Base-by-base conservation (phyloP, 108 stramenopile genomes). In the Fragilaria radians region DNA sequence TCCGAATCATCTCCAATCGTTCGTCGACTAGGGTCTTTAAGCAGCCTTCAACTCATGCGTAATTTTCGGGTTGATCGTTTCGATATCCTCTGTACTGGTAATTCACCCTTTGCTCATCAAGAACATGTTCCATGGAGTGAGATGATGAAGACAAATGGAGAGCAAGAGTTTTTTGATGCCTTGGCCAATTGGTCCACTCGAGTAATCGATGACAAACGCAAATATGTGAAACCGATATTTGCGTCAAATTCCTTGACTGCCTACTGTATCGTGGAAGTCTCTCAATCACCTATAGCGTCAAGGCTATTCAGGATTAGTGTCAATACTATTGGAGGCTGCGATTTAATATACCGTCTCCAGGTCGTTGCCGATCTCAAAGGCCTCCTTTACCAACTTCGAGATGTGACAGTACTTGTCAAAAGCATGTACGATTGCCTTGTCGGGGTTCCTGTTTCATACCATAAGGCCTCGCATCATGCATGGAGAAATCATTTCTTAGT, bases 41-140 rank as follows among this genome's bases (percentile, higher is more conserved):
- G 68, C 17, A 19, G 19, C 27, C 42, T 77, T 5, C 85, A 91
- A 55, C 55, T 78, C 5, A 69, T 76, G 24, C 65, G 82, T 3
- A 86, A 91, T 59, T 91, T 88, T 60, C 83, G 77, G 28, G 52
- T 46, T 21, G 80, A 85, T 52, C 48, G 71, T n/a, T 72, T 91
- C 46, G 89, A 91, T 61, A 70, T 83, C 22, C 67, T 91, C 23
- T 79, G 73, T 28, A 65, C 62, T 27, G 77, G 77, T 0, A 48
- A 42, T 7, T 61, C 74, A 64, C 69, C 71, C 25, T 68, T 68
- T 50, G 60, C 46, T 27, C 46, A 32, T 28, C 77, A 61, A 31
- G 72, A 80, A 61, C 48, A 63, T 5, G 67, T 79, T 45, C 32
- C 66, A 45, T 74, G 85, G 47, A 76, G 79, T 28, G 85, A 86